Evolutionary conservation across 2,329 filamentous ascomycete genomes (phyloP), one percentile per base, ranked within the genome.

Genomic region (Xylaria polymorpha): DNA sequence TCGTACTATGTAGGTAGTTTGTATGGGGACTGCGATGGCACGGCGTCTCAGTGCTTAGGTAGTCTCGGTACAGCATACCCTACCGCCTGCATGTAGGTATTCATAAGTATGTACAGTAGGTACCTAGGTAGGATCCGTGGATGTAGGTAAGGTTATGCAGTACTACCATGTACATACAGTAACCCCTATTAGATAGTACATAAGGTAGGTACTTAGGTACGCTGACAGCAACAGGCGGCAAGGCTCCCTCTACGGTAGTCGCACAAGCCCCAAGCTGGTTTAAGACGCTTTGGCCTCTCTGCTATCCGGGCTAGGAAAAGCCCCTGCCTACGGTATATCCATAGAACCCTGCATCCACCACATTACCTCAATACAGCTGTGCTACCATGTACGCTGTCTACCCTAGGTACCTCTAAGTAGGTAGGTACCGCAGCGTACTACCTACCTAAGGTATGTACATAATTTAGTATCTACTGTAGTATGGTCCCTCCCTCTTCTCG

Each of bases 261-360:
- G 64, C 22, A 15, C 55, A 60, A 61, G 64, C 67, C 63, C 46
- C 51, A 69, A 66, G 53, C 10, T n/a, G 50, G 57, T 58, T 56
- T 41, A 67, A 62, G 63, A 58, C 64, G 67, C 64, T 69, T 63
- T 66, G 67, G 67, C 67, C 67, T 14, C 67, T 60, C 67, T 64
- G 29, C 58, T 25, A 64, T 56, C 51, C 57, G 50, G 39, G 25
- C 43, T 22, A 51, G 48, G 39, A 61, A 18, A 18, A 18, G 37
- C 37, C 65, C 60, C 55, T 67, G 59, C 55, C 25, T 14, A 35
- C 32, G 32, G n/a, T n/a, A 29, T 29, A 29, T 29, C 25, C 25
- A 29, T 29, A 29, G 25, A 29, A 29, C 25, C 25, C 25, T 29
- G 25, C 25, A 2, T 29, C 4, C 25, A 29, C 4, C 25, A 29